A percentile compares a stretch with the other conserved stretches of the same genome.
Evolutionary conservation across 495 filamentous ascomycete genomes (phyloP).

Genomic region (Penicillium atrosanguineum): DNA sequence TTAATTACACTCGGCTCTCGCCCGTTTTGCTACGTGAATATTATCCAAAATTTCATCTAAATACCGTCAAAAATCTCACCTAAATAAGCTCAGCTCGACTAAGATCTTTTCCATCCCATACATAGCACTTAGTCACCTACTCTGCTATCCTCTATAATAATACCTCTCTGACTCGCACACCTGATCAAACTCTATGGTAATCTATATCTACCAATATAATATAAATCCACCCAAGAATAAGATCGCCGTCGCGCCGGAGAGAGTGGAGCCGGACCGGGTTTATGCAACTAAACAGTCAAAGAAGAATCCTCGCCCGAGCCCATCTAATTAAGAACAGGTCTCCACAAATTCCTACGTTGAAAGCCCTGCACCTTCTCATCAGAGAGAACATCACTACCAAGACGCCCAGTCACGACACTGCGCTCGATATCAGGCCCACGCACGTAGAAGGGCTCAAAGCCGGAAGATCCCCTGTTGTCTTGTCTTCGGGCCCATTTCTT

Average conservation of each 20-base stretch:
- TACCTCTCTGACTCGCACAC: too few species aligned
- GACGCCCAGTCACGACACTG: conserved; percentile 62
- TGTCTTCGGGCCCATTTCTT: conserved; percentile 24
- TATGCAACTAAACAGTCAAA: neutral
- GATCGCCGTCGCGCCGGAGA: neutral
- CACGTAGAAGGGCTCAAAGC: conserved; percentile 59
- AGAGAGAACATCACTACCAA: conserved; percentile 51
- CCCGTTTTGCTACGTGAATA: too few species aligned
- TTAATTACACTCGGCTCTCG: too few species aligned
- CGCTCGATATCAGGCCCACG: conserved; percentile 54
- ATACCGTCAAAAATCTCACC: too few species aligned
- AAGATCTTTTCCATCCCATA: too few species aligned
- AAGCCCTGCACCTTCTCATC: conserved; percentile 59
- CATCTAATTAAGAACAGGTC: conserved; percentile 47
- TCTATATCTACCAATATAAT: too few species aligned
- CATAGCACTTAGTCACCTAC: too few species aligned
- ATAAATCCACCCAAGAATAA: neutral
- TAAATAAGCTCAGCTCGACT: too few species aligned
- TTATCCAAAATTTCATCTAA: too few species aligned
- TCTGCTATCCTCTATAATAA: too few species aligned
- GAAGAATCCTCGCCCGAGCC: neutral
- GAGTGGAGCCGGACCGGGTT: neutral
- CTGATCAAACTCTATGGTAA: too few species aligned
- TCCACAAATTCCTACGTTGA: conserved; percentile 56
- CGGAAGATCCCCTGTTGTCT: conserved; percentile 3